phyloP scores from a whole-genome alignment of 2,329 filamentous ascomycete genomes.

The Lachnellula cervina region DNA sequence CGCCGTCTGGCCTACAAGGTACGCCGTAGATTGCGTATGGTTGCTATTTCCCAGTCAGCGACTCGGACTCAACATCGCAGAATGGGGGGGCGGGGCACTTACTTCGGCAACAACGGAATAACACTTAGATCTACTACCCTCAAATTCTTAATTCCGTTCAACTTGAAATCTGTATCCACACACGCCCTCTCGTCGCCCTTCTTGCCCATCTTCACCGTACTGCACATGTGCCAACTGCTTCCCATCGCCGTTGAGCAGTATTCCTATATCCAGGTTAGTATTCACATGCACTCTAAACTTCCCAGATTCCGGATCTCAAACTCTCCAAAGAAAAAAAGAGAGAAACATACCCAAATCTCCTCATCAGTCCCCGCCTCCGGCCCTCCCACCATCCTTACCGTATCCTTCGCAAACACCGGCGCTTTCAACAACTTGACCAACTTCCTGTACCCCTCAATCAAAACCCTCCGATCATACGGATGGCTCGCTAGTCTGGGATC shows the following conservation, averaged over 20 bases:
- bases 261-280: neutral
- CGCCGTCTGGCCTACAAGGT: constrained; percentile 47
- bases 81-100: constrained; percentile 36
- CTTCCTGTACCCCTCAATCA: constrained; percentile 46
- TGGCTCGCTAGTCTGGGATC: constrained; percentile 54
- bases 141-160: neutral
- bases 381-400: constrained; percentile 36
- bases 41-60: constrained; percentile 31
- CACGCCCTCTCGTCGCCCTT: neutral
- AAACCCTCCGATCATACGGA: constrained; percentile 48
- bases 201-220: constrained; percentile 4
- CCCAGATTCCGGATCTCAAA: too few relatives aligned
- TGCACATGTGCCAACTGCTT: neutral
- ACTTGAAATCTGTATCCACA: constrained; percentile 1
- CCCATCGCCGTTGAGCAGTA: constrained; percentile 6
- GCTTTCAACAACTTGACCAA: constrained; percentile 37
- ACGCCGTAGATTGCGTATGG: constrained; percentile 50
- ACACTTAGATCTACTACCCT: constrained; percentile 33
- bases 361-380: constrained; percentile 48
- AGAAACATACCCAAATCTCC: constrained; percentile 37
- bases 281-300: too few relatives aligned
- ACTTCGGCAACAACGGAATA: constrained; percentile 45
- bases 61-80: constrained; percentile 2
- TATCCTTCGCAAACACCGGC: constrained; percentile 42
- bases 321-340: too few relatives aligned